These are phyloP conservation scores for Coriolopsis trogii DNA, from an alignment of 1,284 basidiomycete genomes.

Conservation along the genomic window DNA sequence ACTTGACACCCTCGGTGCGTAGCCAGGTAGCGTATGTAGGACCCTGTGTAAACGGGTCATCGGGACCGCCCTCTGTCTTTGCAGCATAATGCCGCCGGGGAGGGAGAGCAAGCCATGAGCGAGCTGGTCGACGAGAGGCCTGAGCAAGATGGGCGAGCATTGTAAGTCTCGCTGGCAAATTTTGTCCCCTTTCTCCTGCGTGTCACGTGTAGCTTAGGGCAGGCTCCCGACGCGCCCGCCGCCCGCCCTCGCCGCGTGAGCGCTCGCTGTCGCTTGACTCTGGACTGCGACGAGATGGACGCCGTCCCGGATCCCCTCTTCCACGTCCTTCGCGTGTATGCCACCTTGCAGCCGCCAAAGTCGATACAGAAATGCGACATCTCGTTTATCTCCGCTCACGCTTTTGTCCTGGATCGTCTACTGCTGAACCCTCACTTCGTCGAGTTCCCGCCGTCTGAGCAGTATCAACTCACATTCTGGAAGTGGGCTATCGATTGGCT, in stretches of 20 bases:
- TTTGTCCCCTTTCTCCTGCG: constrained; percentile 24
- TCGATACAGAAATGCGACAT: constrained; percentile 41
- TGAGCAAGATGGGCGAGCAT: constrained; percentile 37
- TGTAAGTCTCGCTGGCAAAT: constrained; percentile 28
- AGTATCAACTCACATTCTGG: constrained; percentile 70
- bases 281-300: no score
- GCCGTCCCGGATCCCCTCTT: constrained; percentile 38
- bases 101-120: constrained; percentile 20
- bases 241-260: not conserved
- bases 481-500: constrained; percentile 64
- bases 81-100: constrained; percentile 24
- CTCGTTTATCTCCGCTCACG: constrained; percentile 42
- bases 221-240: constrained; percentile 10
- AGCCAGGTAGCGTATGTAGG: constrained; percentile 40
- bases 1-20: constrained; percentile 38
- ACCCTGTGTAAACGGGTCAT: constrained; percentile 23
- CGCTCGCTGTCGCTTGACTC: not conserved
- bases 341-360: constrained; percentile 51
- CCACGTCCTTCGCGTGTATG: constrained; percentile 53
- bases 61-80: constrained; percentile 16
- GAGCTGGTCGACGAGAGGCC: constrained; percentile 24
- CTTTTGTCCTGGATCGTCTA: constrained; percentile 55
- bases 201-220: constrained; percentile 24
- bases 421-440: constrained; percentile 54
- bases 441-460: constrained; percentile 58